phyloP scores from a whole-genome alignment of 2,329 filamentous ascomycete species.

The Botrytis medusae region DNA sequence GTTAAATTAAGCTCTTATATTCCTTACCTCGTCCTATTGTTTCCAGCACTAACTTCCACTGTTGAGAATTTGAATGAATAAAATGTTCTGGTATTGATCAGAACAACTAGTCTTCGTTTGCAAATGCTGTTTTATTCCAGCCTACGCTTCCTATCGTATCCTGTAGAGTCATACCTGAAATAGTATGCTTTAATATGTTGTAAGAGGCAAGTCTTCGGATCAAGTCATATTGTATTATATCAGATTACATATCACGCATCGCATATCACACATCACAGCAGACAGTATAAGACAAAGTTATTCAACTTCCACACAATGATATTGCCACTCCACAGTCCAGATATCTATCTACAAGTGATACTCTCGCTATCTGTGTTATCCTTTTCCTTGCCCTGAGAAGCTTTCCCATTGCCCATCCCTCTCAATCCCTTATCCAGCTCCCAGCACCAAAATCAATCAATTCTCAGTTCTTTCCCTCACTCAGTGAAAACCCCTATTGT shows the following conservation, averaged over 20 bases:
- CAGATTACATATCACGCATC: background rate
- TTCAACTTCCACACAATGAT: constrained; percentile 11
- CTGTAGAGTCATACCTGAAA: no score
- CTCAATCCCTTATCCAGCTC: background rate
- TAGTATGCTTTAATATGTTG: background rate
- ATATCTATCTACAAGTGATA: constrained; percentile 12
- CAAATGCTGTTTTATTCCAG: no score
- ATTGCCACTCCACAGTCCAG: background rate
- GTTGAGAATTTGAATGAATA: no score
- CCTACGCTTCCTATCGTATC: no score
- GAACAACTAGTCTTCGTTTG: no score
- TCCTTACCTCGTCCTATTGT: no score
- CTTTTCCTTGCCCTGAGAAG: background rate
- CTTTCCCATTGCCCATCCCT: background rate
- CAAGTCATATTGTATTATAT: background rate
- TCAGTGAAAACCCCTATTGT: background rate
- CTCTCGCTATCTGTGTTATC: background rate
- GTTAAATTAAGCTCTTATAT: no score
- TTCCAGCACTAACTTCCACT: no score
- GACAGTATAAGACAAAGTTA: background rate
- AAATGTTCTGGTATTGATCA: no score
- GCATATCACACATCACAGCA: background rate
- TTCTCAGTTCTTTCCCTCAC: background rate
- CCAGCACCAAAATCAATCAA: background rate
- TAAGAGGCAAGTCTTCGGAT: background rate